These are phyloP conservation scores for Cladosporium sp. DNA, from an alignment of 2,329 filamentous ascomycete genomes.

Conservation along the genomic window DNA sequence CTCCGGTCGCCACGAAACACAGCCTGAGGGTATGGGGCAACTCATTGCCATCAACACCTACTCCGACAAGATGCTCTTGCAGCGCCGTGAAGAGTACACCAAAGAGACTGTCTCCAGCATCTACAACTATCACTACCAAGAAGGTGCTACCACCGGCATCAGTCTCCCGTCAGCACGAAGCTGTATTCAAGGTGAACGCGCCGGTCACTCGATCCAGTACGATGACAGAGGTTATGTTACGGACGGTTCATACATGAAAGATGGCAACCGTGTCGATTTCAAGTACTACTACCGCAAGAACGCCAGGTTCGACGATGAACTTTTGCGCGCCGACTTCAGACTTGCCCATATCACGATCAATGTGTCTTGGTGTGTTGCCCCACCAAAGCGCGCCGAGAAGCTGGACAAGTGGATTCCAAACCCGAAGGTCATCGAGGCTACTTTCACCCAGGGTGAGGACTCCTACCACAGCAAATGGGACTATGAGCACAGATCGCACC, in stretches of 20 bases:
- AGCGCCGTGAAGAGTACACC: constrained; percentile 46
- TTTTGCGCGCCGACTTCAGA: constrained; percentile 57
- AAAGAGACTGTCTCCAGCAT: constrained; percentile 47
- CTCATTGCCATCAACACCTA: constrained; percentile 52
- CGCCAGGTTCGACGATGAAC: constrained; percentile 54
- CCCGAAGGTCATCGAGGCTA: constrained; percentile 56
- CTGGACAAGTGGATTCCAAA: constrained; percentile 56
- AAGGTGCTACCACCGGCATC: constrained; percentile 39
- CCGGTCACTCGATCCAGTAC: constrained; percentile 52
- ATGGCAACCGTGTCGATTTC: constrained; percentile 55
- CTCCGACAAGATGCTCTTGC: constrained; percentile 48
- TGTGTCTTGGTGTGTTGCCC: constrained; percentile 18
- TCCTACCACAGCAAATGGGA: constrained; percentile 52
- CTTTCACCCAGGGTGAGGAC: constrained; percentile 54
- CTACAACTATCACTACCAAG: constrained; percentile 51
- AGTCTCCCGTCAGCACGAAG: constrained; percentile 42
- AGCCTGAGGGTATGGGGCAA: constrained; percentile 45
- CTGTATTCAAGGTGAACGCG: constrained; percentile 49
- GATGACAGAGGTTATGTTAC: constrained; percentile 55
- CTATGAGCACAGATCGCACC: constrained; percentile 44
- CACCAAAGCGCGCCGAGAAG: constrained; percentile 40
- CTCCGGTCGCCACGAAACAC: constrained; percentile 41
- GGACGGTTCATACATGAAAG: constrained; percentile 55
- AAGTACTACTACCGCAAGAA: constrained; percentile 57
- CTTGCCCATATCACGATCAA: constrained; percentile 56